Conservation (phyloP, 1,284 basidiomycete species). For the Melampsora larici-populina region DNA sequence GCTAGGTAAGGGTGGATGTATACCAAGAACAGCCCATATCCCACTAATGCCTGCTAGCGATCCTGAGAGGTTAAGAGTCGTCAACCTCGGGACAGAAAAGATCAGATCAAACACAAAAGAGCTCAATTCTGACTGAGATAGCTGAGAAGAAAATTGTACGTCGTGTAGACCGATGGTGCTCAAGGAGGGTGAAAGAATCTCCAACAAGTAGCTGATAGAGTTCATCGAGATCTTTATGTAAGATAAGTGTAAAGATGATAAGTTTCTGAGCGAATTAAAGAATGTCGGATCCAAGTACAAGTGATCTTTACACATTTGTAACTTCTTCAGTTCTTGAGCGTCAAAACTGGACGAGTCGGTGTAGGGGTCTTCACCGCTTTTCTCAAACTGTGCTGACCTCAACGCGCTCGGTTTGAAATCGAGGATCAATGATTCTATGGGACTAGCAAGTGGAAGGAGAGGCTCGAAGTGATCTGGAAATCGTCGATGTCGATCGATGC, state of each 20-base stretch:
- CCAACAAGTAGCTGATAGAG: neutral
- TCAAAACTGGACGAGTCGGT: neutral
- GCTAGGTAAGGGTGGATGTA: neutral
- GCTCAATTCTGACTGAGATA: neutral
- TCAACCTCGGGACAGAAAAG: slow-evolving; percentile 5
- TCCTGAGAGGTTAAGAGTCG: slow-evolving; percentile 2
- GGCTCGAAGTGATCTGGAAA: neutral
- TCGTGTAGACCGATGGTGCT: slow-evolving; percentile 12
- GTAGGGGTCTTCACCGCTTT: too few relatives aligned
- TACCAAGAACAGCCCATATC: neutral
- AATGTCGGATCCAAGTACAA: slow-evolving; percentile 22
- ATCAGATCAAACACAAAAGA: neutral
- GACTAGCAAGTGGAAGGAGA: neutral
- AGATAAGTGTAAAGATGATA: neutral
- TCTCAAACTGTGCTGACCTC: neutral
- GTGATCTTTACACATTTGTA: slow-evolving; percentile 9
- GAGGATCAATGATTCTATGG: slow-evolving; percentile 11
- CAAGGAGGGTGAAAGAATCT: neutral
- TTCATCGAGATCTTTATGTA: slow-evolving; percentile 7
- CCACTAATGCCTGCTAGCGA: neutral
- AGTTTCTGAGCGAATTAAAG: neutral
- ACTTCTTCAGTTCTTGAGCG: neutral
- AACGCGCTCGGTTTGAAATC: neutral
- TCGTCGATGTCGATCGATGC: neutral
- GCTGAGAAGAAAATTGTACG: neutral